Base-by-base conservation (phyloP, 352 stramenopile genomes). In the Phytophthora cryptogea region DNA sequence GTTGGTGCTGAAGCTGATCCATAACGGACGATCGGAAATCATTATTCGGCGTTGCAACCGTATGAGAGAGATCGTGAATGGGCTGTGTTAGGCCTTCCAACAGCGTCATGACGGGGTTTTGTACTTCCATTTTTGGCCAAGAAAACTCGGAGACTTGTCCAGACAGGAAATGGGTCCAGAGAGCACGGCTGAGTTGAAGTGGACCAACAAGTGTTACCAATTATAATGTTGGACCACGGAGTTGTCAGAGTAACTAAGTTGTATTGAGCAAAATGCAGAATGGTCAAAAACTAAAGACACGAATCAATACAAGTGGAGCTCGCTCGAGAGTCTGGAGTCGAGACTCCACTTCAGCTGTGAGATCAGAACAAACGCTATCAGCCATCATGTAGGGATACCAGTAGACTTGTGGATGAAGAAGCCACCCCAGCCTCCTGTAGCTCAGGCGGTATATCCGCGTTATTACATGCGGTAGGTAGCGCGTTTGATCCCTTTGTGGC, bases 201-300 rank as follows among this genome's bases (percentile, higher is more conserved):
- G 48, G 35, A 54, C 47, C 47, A 54, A 54, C 47, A 54, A 54
- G 47, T 55, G 48, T 36, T 55, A 45, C 36, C 14, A 46, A 13
- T 47, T 55, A 37, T 44, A 55, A 46, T 28, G 35, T 55, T 54
- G 23, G 36, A 47, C 5, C 36, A 20, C 20, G 26, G 44, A 23
- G 20, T 23, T 23, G 20, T 23, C 20, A 39, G 14, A 39, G 26
- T 16, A 17, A 10, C 27, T 37, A 27, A 39, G 27, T 39, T 36
- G 26, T 50, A 50, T 50, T 50, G 28, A 28, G 43, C 43, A 37
- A 37, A 50, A 50, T 27, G 27, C 43, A 50, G 43, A 37, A 27
- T 39, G 28, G 39, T 16, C 11, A 27, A 50, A 50, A 37, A 11
- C 16, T 26, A 33, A 39, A 39, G 20, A 23, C 20, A 23, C 20